Percentiles rank a stretch among this genome's conserved stretches.
phyloP scores from a whole-genome alignment of 129 eudicot species.

The Gnaphalium uliginosum region DNA sequence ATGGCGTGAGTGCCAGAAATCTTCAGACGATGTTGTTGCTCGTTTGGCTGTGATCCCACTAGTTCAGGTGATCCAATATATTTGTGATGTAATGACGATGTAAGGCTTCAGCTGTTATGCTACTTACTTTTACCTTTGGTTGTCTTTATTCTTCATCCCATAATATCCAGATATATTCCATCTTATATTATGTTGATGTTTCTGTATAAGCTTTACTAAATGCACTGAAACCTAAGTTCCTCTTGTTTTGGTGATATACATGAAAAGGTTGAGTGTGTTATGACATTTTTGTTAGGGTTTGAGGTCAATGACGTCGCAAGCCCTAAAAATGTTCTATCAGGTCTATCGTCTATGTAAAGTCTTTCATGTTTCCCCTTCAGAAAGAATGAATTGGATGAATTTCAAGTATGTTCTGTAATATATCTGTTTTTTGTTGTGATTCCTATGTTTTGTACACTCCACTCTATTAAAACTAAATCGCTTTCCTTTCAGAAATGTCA shows the following conservation, averaged over 20 bases:
- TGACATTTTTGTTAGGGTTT: background rate
- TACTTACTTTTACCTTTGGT: background rate
- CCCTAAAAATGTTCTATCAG: background rate
- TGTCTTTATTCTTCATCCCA: background rate
- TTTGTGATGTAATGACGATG: background rate
- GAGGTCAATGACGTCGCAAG: background rate
- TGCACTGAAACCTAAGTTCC: background rate
- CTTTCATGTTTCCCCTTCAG: background rate
- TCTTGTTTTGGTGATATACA: background rate
- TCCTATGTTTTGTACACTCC: background rate
- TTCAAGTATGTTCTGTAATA: background rate
- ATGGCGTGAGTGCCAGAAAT: slow-evolving; percentile 91
- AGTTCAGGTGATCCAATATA: slow-evolving; percentile 66
- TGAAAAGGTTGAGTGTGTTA: background rate
- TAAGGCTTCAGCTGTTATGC: background rate
- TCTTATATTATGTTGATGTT: background rate
- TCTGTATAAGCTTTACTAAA: background rate
- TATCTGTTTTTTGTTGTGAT: background rate
- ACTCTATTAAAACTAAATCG: background rate
- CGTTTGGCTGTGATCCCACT: slow-evolving; percentile 94
- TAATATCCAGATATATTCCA: background rate
- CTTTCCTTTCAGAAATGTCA: no score
- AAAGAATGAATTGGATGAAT: background rate
- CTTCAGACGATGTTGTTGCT: slow-evolving; percentile 85
- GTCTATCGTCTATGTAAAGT: background rate